Percentiles rank a stretch among this genome's conserved stretches.
Evolutionary conservation across 169 alveolate species (phyloP).

Genomic region (Theileria luwenshuni): DNA sequence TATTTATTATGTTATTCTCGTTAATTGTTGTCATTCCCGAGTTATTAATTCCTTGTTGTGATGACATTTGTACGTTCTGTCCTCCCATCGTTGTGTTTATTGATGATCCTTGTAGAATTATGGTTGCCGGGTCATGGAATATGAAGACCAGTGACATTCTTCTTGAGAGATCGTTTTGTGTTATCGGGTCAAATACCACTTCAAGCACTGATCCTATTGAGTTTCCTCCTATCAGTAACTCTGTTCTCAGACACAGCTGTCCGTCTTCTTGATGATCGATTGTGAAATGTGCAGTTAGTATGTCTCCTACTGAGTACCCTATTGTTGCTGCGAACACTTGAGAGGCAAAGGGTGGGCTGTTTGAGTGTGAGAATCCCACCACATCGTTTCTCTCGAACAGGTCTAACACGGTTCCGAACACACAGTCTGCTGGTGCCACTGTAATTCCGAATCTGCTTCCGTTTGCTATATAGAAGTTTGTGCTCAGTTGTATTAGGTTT

Average conservation of each 20-base stretch:
- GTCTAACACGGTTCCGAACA: constrained; percentile 81
- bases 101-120: constrained; percentile 35
- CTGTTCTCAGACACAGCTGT: constrained; percentile 85
- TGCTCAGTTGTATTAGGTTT: constrained; percentile 46
- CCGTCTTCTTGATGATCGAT: constrained; percentile 79
- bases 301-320: constrained; percentile 79
- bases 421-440: constrained; percentile 90
- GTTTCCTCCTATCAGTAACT: constrained; percentile 86
- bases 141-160: constrained; percentile 87
- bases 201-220: constrained; percentile 89
- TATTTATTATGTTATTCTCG: constrained; percentile 10
- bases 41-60: background rate
- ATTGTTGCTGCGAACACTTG: constrained; percentile 84
- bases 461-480: constrained; percentile 78
- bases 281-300: constrained; percentile 77
- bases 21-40: background rate
- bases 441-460: constrained; percentile 90
- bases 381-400: constrained; percentile 89
- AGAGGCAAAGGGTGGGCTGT: constrained; percentile 74
- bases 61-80: background rate
- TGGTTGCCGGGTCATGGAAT: constrained; percentile 73
- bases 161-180: constrained; percentile 82
- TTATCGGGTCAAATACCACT: constrained; percentile 84
- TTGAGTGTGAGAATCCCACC: constrained; percentile 84
- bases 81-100: background rate